Conservation (phyloP, 2,329 filamentous ascomycete species). For the Chaetomiaceae sp. region DNA sequence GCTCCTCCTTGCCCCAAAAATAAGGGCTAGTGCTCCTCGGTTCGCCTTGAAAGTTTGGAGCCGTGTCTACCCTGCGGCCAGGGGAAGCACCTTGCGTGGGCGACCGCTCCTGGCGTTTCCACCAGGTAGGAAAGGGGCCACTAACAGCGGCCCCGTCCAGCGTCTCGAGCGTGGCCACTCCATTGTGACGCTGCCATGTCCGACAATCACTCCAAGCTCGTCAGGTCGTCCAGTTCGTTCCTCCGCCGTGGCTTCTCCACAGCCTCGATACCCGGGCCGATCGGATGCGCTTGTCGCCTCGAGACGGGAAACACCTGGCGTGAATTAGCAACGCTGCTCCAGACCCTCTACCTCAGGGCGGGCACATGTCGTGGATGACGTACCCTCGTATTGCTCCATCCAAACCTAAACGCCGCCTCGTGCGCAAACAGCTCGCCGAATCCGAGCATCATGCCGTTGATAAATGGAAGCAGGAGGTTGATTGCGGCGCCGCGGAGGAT, state of each 20-base stretch:
- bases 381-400: slow-evolving; percentile 94
- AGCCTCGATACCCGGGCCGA: slow-evolving; percentile 81
- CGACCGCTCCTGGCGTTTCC: no score
- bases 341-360: no score
- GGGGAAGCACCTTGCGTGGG: no score
- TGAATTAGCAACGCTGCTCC: background rate
- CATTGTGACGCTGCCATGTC: no score
- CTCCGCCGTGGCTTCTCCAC: slow-evolving; percentile 57
- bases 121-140: no score
- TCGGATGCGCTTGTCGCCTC: slow-evolving; percentile 59
- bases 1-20: no score
- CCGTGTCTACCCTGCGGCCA: no score
- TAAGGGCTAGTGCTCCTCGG: no score
- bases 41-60: no score
- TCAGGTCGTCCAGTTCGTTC: slow-evolving; percentile 59
- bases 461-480: slow-evolving; percentile 89
- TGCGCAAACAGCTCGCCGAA: slow-evolving; percentile 97
- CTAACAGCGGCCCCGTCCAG: background rate
- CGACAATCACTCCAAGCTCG: slow-evolving; percentile 59
- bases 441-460: slow-evolving; percentile 97
- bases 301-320: slow-evolving; percentile 53
- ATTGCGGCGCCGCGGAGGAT: slow-evolving; percentile 85
- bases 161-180: background rate
- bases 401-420: slow-evolving; percentile 86
- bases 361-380: slow-evolving; percentile 25